A percentile compares a stretch with the other conserved stretches of the same genome.
Conservation (phyloP, 257 asterid genomes). For the Catharanthus roseus region DNA sequence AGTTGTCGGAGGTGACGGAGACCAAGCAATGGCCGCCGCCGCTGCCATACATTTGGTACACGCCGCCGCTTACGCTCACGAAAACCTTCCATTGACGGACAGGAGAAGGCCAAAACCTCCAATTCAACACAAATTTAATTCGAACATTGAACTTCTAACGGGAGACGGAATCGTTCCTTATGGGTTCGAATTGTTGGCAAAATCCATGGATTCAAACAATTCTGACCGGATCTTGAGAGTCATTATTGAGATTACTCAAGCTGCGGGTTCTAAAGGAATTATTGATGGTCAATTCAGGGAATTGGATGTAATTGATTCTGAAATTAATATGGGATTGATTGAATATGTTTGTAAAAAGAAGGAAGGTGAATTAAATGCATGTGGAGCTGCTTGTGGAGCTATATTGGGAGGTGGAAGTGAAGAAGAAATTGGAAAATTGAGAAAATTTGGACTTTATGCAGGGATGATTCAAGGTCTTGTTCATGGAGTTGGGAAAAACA, state of each 20-base stretch:
- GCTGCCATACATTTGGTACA: conserved; percentile 65
- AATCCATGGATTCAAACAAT: conserved; percentile 25
- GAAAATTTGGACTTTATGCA: conserved; percentile 44
- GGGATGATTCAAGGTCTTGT: conserved; percentile 49
- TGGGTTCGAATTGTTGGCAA: conserved; percentile 52
- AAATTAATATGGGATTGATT: not conserved
- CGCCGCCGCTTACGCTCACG: conserved; percentile 49
- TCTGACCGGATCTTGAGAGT: conserved; percentile 43
- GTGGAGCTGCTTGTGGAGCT: conserved; percentile 83
- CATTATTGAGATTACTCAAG: conserved; percentile 40
- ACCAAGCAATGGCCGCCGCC: conserved; percentile 55
- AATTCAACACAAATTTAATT: conserved; percentile 30
- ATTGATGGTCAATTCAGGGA: conserved; percentile 40
- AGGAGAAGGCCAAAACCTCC: conserved; percentile 20
- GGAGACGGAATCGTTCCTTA: conserved; percentile 56
- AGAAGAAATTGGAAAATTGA: conserved; percentile 44
- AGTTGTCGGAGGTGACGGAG: conserved; percentile 49
- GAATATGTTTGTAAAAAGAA: conserved; percentile 46
- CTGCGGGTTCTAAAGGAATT: conserved; percentile 49
- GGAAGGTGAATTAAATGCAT: conserved; percentile 50
- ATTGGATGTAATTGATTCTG: conserved; percentile 5
- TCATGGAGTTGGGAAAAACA: conserved; percentile 18
- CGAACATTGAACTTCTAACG: conserved; percentile 59
- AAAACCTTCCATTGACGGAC: conserved; percentile 41
- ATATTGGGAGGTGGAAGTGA: conserved; percentile 67